phyloP scores from a whole-genome alignment of 257 asterid species.

The Echites panduratus region DNA sequence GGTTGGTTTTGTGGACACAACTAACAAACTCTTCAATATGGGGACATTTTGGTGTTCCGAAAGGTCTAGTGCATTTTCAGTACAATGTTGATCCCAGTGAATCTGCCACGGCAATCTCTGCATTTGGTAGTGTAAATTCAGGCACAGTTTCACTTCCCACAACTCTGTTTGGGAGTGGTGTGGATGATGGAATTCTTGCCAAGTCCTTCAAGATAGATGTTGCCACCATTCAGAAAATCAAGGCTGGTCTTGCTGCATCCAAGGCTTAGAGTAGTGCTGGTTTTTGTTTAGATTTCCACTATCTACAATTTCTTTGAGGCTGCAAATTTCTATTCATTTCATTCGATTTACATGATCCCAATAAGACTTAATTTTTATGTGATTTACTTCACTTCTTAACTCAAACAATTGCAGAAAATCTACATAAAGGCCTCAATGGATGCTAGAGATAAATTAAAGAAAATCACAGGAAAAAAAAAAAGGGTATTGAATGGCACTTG shows the following conservation, averaged over 20 bases:
- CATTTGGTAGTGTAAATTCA: conserved; percentile 27
- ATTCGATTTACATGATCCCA: too few species aligned
- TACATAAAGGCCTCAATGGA: background rate
- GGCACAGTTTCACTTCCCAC: conserved; percentile 21
- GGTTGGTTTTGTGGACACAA: conserved; percentile 24
- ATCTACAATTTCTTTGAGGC: too few species aligned
- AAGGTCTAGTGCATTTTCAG: conserved; percentile 14
- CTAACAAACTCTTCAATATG: conserved; percentile 10
- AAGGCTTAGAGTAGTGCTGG: background rate
- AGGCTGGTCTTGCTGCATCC: too few species aligned
- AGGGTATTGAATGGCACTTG: background rate
- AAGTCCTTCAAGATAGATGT: conserved; percentile 18
- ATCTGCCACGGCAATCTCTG: conserved; percentile 18
- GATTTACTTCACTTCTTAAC: too few species aligned
- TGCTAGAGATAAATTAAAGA: too few species aligned
- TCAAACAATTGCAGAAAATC: too few species aligned
- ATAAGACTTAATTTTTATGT: too few species aligned
- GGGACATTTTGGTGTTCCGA: background rate
- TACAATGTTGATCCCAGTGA: conserved; percentile 11
- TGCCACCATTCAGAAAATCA: too few species aligned
- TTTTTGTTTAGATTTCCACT: background rate
- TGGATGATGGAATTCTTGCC: conserved; percentile 18
- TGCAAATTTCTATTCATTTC: too few species aligned
- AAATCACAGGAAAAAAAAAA: background rate
- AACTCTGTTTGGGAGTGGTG: conserved; percentile 12